These are phyloP conservation scores for Kazachstania sp. DNA, from an alignment of 1,139 yeast genomes.

Conservation along the genomic window DNA sequence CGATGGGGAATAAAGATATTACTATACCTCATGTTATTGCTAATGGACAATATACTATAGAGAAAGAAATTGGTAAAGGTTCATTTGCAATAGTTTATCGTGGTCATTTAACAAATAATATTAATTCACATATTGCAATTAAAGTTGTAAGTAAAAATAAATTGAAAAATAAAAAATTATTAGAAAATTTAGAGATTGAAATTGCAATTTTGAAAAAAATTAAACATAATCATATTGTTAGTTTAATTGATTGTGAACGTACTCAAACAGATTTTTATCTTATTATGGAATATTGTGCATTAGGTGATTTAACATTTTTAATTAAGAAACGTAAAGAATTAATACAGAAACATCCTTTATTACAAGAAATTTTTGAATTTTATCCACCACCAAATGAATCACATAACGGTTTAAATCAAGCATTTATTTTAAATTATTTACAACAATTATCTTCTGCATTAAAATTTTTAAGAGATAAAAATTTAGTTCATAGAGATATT, in stretches of 20 bases:
- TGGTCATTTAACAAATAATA: constrained; percentile 37
- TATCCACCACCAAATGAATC: constrained; percentile 73
- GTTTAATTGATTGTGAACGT: constrained; percentile 71
- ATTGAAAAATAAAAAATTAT: constrained; percentile 72
- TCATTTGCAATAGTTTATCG: constrained; percentile 91
- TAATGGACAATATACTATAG: constrained; percentile 23
- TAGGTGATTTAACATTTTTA: constrained; percentile 86
- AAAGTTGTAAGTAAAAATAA: constrained; percentile 80
- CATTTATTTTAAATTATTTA: constrained; percentile 71
- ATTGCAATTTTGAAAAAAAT: constrained; percentile 76
- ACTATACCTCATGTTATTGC: background rate
- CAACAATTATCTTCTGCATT: constrained; percentile 83
- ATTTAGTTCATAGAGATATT: constrained; percentile 86
- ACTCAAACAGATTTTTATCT: constrained; percentile 75
- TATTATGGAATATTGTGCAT: constrained; percentile 94
- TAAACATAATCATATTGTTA: constrained; percentile 90
- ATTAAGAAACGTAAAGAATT: constrained; percentile 70
- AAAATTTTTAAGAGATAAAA: constrained; percentile 67
- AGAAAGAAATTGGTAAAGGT: constrained; percentile 76
- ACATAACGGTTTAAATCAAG: constrained; percentile 70
- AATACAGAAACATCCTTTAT: constrained; percentile 66
- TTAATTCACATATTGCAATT: constrained; percentile 47
- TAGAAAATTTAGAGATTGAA: constrained; percentile 87
- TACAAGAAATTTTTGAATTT: constrained; percentile 63
- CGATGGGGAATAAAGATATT: background rate